Evolutionary conservation across 176 grass and related monocot species (phyloP).

Genomic region (Carex scoparia): DNA sequence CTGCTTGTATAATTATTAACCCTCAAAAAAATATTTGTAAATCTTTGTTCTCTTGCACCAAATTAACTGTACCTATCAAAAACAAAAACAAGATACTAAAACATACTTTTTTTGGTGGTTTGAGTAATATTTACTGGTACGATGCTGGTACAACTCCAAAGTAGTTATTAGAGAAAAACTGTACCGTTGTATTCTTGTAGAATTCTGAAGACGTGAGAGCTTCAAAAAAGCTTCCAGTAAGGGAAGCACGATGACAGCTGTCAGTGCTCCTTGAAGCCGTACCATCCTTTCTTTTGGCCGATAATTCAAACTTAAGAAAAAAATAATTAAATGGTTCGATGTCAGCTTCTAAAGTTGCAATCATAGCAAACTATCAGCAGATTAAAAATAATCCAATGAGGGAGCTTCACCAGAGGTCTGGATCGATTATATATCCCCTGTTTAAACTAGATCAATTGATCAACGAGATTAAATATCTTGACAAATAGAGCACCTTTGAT

Average conservation of each 20-base stretch:
- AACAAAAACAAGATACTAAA: not conserved
- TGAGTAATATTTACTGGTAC: not conserved
- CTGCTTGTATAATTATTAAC: not conserved
- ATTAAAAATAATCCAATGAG: not conserved
- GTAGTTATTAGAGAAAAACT: not conserved
- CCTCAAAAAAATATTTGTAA: no score
- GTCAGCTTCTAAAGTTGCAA: not conserved
- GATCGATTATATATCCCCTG: not conserved
- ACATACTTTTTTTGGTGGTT: not conserved
- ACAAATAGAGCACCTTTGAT: not conserved
- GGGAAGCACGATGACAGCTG: conserved; percentile 41
- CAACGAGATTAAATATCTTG: not conserved
- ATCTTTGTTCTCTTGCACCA: not conserved
- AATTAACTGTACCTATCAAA: not conserved
- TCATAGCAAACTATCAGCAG: not conserved
- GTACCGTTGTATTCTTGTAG: conserved; percentile 97
- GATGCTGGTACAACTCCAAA: not conserved
- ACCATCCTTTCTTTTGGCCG: conserved; percentile 35
- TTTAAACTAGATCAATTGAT: not conserved
- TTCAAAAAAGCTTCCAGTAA: conserved; percentile 86
- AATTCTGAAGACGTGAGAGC: conserved; percentile 87
- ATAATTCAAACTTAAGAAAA: conserved; percentile 52
- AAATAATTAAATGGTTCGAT: conserved; percentile 7
- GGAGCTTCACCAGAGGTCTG: not conserved
- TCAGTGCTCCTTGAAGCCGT: conserved; percentile 32